phyloP scores from a whole-genome alignment of 208 protist genomes.

The Leishmania braziliensis region DNA sequence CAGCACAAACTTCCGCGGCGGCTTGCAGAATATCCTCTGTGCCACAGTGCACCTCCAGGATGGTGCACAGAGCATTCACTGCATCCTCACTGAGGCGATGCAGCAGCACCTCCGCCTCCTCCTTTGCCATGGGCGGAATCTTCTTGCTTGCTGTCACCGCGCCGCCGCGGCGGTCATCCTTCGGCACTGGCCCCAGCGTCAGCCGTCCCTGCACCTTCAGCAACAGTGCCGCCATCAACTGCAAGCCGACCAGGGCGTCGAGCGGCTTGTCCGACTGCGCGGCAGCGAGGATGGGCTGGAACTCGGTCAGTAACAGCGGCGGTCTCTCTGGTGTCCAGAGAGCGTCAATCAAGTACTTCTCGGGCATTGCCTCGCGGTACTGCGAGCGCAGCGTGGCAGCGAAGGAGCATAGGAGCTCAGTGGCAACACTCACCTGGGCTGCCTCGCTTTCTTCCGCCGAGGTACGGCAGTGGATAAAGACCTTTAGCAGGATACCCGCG shows the following conservation, averaged over 20 bases:
- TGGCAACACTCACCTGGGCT: constrained; percentile 48
- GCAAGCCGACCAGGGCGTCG: constrained; percentile 61
- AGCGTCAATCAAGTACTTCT: constrained; percentile 89
- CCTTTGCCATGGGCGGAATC: constrained; percentile 18
- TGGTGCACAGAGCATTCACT: constrained; percentile 39
- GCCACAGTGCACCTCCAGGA: constrained; percentile 61
- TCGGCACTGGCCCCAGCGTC: constrained; percentile 58
- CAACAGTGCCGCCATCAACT: constrained; percentile 65
- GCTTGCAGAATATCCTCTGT: constrained; percentile 49
- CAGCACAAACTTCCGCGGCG: constrained; percentile 48
- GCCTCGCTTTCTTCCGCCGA: constrained; percentile 53
- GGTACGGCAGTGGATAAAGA: constrained; percentile 83
- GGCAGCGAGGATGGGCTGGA: constrained; percentile 52
- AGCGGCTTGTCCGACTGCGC: constrained; percentile 40
- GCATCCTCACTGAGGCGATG: constrained; percentile 54
- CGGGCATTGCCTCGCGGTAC: constrained; percentile 77
- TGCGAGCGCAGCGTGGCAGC: constrained; percentile 69
- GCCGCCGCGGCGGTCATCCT: constrained; percentile 50
- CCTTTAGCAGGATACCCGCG: constrained; percentile 81
- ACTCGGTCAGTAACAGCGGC: constrained; percentile 61
- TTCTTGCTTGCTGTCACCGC: constrained; percentile 12
- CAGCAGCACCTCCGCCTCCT: constrained; percentile 36
- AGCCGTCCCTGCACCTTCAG: constrained; percentile 50
- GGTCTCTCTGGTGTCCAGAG: constrained; percentile 70
- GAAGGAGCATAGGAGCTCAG: constrained; percentile 79